Evolutionary conservation across 768 basidiomycete genomes (phyloP).

Genomic region (Collybiopsis confluens): DNA sequence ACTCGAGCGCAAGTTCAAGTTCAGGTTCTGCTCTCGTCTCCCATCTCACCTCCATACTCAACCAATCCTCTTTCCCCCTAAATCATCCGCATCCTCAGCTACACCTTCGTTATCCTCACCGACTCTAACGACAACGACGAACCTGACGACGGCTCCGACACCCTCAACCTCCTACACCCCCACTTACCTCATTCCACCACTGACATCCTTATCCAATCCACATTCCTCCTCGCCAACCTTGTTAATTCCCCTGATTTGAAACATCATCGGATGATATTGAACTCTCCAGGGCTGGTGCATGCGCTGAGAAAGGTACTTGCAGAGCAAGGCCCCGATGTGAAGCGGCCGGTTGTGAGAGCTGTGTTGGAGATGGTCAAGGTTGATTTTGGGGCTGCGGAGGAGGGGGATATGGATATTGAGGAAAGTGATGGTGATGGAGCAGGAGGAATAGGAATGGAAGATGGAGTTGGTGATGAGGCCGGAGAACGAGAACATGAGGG

Average conservation of each 20-base stretch:
- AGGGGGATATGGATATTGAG: constrained; percentile 28
- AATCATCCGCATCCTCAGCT: constrained; percentile 14
- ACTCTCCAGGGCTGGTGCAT: constrained; percentile 45
- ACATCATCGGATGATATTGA: constrained; percentile 50
- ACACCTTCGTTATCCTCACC: not conserved
- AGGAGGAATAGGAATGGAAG: not conserved
- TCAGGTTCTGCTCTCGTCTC: not conserved
- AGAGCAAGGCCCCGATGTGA: constrained; percentile 52
- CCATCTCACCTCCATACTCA: not conserved
- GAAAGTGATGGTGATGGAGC: constrained; percentile 17
- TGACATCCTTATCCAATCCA: constrained; percentile 33
- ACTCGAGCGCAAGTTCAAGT: too few relatives aligned
- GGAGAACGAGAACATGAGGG: constrained; percentile 14
- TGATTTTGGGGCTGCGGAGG: not conserved
- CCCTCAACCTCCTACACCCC: too few relatives aligned
- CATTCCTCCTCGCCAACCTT: constrained; percentile 64
- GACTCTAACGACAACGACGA: too few relatives aligned
- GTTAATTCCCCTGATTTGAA: constrained; percentile 47
- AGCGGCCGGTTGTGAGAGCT: constrained; percentile 57
- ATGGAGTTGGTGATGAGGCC: not conserved
- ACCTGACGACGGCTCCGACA: too few relatives aligned
- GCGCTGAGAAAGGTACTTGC: constrained; percentile 57
- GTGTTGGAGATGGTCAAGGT: constrained; percentile 48
- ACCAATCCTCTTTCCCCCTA: not conserved
- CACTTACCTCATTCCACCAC: not conserved